Evolutionary conservation across 2,329 filamentous ascomycete genomes (phyloP), one percentile per base, ranked within the genome.

Genomic region (Hirsutella minnesotensis): DNA sequence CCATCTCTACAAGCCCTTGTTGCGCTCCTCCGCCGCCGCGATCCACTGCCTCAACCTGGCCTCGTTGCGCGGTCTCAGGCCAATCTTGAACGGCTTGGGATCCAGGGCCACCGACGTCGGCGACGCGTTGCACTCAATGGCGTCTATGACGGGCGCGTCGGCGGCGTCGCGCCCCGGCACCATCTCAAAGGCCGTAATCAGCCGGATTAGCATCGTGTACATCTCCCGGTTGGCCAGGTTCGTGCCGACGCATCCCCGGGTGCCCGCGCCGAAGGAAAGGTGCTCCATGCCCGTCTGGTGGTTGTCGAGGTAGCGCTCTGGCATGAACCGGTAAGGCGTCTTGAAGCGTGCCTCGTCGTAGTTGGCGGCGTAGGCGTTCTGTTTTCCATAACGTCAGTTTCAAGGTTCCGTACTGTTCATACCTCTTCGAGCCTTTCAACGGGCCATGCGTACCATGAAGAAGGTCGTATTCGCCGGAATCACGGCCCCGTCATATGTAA

Each of bases 381-480:
- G 42, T 40, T 7, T 7, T 16, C 33, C 15, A 34, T 8, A 33
- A 29, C 27, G 7, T 13, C 13, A 7, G 8, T 29, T 29, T 8
- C 13, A 7, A 29, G 27, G 8, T 29, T 7, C 27, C 27, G n/a
- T n/a, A n/a, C n/a, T n/a, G n/a, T 29, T 13, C 27, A 13, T 29
- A 13, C 7, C 27, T 8, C 27, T 8, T 13, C 7, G 8, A 29
- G 7, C 27, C 7, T 13, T 8, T 29, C 12, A 5, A 40, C 27
- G 8, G 27, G 31, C 15, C n/a, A 33, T 33, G 31, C 46, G 9
- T 55, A 74, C 73, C 83, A 90, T 82, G 62, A 88, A 87, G 51
- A 90, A 87, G 2, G 81, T 86, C 1, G 82, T 88, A 1, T 83
- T 82, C 0, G 83, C 73, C 0, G 86, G 86, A 31, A 92, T 84